A percentile compares a stretch with the other conserved stretches of the same genome.
Conservation (phyloP, 2,329 filamentous ascomycete genomes). For the Fusarium metavorans region DNA sequence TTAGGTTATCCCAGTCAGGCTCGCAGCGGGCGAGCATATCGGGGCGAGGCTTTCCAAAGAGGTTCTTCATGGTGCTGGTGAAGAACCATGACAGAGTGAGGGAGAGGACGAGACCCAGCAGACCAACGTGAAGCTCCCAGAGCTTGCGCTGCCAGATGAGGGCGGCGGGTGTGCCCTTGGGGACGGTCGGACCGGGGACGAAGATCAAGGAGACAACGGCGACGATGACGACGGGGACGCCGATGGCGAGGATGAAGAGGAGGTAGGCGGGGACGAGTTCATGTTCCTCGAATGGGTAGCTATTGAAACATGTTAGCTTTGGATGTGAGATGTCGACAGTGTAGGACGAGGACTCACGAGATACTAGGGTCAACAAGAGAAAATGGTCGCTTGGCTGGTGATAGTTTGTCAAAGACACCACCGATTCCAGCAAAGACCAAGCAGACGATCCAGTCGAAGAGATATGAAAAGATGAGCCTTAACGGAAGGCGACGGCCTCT, state of each 20-base stretch:
- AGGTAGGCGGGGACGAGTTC: constrained; percentile 79
- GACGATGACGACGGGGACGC: constrained; percentile 76
- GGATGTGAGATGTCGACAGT: neutral
- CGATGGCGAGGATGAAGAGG: constrained; percentile 72
- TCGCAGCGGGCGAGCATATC: constrained; percentile 85
- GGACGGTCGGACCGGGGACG: constrained; percentile 78
- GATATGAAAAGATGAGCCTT: constrained; percentile 70
- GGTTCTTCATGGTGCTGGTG: constrained; percentile 87
- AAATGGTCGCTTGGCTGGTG: constrained; percentile 78
- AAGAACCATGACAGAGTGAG: constrained; percentile 81
- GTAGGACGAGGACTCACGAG: constrained; percentile 61
- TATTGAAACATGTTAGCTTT: constrained; percentile 45
- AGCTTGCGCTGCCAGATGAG: constrained; percentile 84
- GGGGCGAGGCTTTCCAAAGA: constrained; percentile 78
- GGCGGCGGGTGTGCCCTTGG: constrained; percentile 69
- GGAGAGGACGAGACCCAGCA: constrained; percentile 83
- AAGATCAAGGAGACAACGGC: constrained; percentile 75
- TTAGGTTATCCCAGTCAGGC: constrained; percentile 76
- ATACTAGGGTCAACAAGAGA: constrained; percentile 79
- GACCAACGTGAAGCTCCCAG: constrained; percentile 90
- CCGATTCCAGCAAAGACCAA: constrained; percentile 69
- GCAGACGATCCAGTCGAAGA: constrained; percentile 80
- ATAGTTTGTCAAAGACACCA: constrained; percentile 68
- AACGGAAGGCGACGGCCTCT: constrained; percentile 45
- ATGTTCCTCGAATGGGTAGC: constrained; percentile 75